Conservation (phyloP, 2,329 filamentous ascomycete genomes). For the Thielaviopsis euricoi region DNA sequence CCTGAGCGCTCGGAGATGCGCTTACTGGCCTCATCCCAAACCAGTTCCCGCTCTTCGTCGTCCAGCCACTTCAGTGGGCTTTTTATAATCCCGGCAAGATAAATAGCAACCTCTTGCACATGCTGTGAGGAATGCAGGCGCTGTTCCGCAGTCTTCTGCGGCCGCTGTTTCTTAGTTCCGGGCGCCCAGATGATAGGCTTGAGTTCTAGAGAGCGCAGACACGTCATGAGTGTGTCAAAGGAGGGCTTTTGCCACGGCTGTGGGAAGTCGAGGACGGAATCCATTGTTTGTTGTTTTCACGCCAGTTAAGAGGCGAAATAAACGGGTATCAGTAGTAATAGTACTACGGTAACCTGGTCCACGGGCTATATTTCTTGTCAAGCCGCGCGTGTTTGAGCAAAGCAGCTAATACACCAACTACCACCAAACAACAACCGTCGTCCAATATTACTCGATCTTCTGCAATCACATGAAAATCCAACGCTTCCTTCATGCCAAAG, state of each 20-base stretch:
- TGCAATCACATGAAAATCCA: background rate
- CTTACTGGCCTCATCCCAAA: conserved; percentile 67
- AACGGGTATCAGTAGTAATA: too few relatives aligned
- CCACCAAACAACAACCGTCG: background rate
- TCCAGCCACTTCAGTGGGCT: conserved; percentile 52
- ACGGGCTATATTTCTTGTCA: too few relatives aligned
- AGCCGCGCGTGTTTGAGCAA: too few relatives aligned
- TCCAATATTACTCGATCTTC: background rate
- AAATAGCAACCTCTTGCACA: conserved; percentile 40
- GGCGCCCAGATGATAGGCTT: conserved; percentile 53
- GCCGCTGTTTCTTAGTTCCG: conserved; percentile 23
- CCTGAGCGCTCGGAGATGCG: conserved; percentile 78
- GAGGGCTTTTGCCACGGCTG: conserved; percentile 65
- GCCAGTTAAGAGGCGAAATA: too few relatives aligned
- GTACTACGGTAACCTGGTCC: too few relatives aligned
- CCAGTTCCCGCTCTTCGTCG: conserved; percentile 44
- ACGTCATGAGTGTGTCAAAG: conserved; percentile 43
- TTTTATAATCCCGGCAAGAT: conserved; percentile 52
- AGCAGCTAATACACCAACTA: background rate
- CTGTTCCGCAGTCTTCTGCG: conserved; percentile 26
- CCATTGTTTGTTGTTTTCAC: background rate
- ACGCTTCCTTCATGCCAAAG: background rate
- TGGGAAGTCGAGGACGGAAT: conserved; percentile 44
- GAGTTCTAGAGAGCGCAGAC: conserved; percentile 49
- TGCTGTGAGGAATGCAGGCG: conserved; percentile 24